Evolutionary conservation across 139 green algal genomes (phyloP), one percentile per base, ranked within the genome.

Genomic region (Coelastrella sp.): DNA sequence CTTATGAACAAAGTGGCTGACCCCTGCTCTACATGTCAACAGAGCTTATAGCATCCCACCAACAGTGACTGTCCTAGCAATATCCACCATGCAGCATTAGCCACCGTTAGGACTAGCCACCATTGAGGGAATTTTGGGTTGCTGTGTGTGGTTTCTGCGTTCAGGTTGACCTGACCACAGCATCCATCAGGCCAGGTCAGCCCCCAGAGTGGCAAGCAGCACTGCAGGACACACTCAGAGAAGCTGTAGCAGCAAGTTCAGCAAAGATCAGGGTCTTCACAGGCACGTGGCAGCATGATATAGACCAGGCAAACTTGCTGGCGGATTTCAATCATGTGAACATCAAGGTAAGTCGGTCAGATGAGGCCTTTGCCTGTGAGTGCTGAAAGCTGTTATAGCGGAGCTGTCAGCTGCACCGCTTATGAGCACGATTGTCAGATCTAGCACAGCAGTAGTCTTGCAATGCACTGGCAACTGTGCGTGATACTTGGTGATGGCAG

Each of bases 231-330:
- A 91, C 90, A 0, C 64, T 97, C 68, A 20, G 96, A 56, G 78
- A 68, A 2, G 82, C 85, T 0, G 93, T 96, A n/a, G 22, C 3
- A 0, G 32, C 3, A 22, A 71, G 76, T 54, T 80, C 93, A 3
- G 80, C 77, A 0, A 11, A 54, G 7, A 80, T 94, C 58, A 57
- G 10, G n/a, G 85, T 94, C 54, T 81, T 94, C 61, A 91, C 89
- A 5, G 95, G 96, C 87, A 97, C 90, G 71, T 98, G 96, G 96
- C 84, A 94, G 81, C 96, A 98, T 89, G 97, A 98, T 85, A 64
- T 97, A 60, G 93, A 95, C n/a, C 97, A 98, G 83, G 91, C 90
- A 0, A 91, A 90, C 80, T 54, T 96, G 76, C 87, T 97, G 71
- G 90, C 90, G 6, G 32, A 91, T 64, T 90, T 93, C 32, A 85